Evolutionary conservation across 148 eudicot species (phyloP), one percentile per base, ranked within the genome.

Genomic region (Rhododendron vialii): DNA sequence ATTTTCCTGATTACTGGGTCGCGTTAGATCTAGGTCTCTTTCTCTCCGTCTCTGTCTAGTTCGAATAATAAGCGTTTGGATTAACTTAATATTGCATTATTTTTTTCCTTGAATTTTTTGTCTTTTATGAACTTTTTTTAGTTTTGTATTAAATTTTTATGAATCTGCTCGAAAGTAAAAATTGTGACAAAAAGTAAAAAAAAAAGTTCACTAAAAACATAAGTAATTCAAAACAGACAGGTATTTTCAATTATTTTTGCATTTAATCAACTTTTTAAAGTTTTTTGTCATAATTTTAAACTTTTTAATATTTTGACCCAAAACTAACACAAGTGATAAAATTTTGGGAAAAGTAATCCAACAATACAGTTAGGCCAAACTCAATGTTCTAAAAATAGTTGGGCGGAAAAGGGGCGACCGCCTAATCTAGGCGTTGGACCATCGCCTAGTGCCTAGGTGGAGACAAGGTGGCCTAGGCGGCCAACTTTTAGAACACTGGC

Each of bases 21-120:
- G n/a, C 43, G 69, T 53, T 84, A 36, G 86, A 84, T 84, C 86
- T 33, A 24, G 2, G 5, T 65, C 38, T 71, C 50, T n/a, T 6
- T 63, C 67, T 73, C 26, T 15, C 0, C 10, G 28, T 65, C 30
- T 26, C 14, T 67, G 33, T 67, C 9, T 59, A 59, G 65, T 59
- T 59, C 65, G 65, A 59, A 59, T 59, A 22, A 20, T 59, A 57
- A 18, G 63, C 63, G 22, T 57, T 57, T 57, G 55, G 55, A 0
- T 0, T 51, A 51, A 12, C 55, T 51, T 51, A 10, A 13, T 51
- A 51, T 11, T 51, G 55, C 15, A 51, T 51, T 13, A 13, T 12
- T 51, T 51, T 51, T 45, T 51, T 51, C 2, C 17, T 51, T 51
- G 3, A 41, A 13, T 51, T 51, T 51, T 1, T 8, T 13, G 15